A percentile compares a stretch with the other conserved stretches of the same genome.
Conservation (phyloP, 2,329 filamentous ascomycete genomes). For the Monosporascus sp. region DNA sequence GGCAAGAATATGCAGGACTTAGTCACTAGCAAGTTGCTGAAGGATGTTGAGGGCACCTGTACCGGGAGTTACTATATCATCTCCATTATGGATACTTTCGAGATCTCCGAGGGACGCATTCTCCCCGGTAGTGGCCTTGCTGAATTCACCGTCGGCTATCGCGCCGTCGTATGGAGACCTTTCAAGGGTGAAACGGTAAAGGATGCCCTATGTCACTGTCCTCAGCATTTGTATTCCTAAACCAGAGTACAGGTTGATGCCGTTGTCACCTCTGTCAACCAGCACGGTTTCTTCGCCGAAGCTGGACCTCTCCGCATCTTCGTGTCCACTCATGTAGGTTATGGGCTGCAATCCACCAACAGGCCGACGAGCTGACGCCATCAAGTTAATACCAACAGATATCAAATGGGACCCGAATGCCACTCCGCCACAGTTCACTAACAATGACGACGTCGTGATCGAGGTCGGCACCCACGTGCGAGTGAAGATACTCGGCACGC, state of each 20-base stretch:
- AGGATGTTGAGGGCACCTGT: constrained; percentile 92
- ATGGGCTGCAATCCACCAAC: constrained; percentile 1
- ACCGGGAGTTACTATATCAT: constrained; percentile 97
- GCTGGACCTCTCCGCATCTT: constrained; percentile 75
- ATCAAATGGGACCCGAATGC: constrained; percentile 95
- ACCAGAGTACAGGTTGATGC: constrained; percentile 70
- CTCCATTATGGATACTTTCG: constrained; percentile 93
- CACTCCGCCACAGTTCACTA: constrained; percentile 93
- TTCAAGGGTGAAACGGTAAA: constrained; percentile 97
- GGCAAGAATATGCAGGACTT: constrained; percentile 89
- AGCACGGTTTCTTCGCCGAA: constrained; percentile 84
- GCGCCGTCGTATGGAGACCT: constrained; percentile 93
- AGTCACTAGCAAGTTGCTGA: constrained; percentile 81
- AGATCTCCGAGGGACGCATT: constrained; percentile 89
- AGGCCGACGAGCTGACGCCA: constrained; percentile 18
- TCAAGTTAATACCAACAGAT: constrained; percentile 80
- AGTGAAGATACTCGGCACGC: constrained; percentile 88
- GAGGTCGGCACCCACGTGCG: constrained; percentile 91
- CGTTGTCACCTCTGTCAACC: constrained; percentile 85
- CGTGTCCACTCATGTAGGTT: constrained; percentile 70
- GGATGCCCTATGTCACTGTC: constrained; percentile 13
- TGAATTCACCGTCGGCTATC: constrained; percentile 91
- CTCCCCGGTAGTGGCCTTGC: constrained; percentile 87
- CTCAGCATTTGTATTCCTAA: constrained; percentile 14
- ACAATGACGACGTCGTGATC: constrained; percentile 89